Evolutionary conservation across 2,329 filamentous ascomycete species (phyloP).

Genomic region (Trichoderma atrobrunneum): DNA sequence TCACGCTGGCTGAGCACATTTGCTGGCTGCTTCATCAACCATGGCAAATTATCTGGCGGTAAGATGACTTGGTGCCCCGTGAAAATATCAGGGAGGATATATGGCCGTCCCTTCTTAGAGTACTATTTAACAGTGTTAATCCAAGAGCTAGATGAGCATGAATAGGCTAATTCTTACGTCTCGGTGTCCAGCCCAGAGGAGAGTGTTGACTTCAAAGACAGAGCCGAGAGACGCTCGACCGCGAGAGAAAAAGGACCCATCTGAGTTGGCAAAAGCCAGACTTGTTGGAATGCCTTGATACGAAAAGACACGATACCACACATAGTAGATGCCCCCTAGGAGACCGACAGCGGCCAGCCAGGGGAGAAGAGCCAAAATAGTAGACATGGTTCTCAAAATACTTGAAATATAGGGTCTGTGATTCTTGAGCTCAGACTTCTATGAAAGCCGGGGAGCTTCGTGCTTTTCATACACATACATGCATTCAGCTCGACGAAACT

Average conservation of each 20-base stretch:
- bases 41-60: neutral
- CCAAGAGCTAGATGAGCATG: neutral
- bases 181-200: constrained; percentile 3
- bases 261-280: constrained; percentile 2
- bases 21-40: constrained; percentile 5
- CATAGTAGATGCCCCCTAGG: neutral
- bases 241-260: constrained; percentile 4
- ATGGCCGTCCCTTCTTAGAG: constrained; percentile 1
- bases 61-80: constrained; percentile 6
- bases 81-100: constrained; percentile 12
- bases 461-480: neutral
- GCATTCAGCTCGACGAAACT: neutral
- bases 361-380: neutral
- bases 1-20: neutral
- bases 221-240: neutral
- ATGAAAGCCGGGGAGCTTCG: neutral
- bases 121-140: neutral
- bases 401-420: neutral
- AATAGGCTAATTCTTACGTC: neutral
- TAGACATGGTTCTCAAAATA: neutral
- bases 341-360: neutral
- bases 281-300: constrained; percentile 2
- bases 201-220: neutral
- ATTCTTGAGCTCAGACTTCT: neutral
- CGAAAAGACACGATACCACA: constrained; percentile 8